Evolutionary conservation across 441 rosid genomes (phyloP), one percentile per base, ranked within the genome.

Genomic region (Melastoma candidum): DNA sequence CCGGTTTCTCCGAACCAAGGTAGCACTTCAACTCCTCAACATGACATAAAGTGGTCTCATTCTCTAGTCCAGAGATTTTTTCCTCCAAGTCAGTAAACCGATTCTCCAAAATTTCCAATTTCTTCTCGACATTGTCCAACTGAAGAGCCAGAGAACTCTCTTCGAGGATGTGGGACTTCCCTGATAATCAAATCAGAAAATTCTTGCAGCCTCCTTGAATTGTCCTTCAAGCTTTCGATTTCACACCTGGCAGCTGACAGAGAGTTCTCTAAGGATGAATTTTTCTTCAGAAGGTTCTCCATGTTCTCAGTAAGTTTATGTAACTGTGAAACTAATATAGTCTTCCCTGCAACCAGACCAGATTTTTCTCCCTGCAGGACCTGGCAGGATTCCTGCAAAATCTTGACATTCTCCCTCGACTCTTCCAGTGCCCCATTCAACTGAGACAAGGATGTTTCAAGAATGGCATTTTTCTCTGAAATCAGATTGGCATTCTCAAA

Each of bases 301-400:
- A 82, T 76, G 75, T 74, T 79, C 63, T 63, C 84, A 12, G 84
- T 72, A 76, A 85, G 78, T 46, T 63, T 63, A 57, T 87, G 95
- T 58, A 94, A 67, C 77, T 94, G 99, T n/a, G 95, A 87, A 48
- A 87, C 85, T 56, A 90, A 56, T 60, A 74, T 60, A 1, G 87
- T 72, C 74, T 83, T 71, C 67, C 77, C 89, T 1, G 67, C 48
- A 49, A 58, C 67, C 45, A 78, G 74, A 58, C 68, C 62, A 43
- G 77, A 72, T 66, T 77, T 85, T 26, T 82, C 94, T 70, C 70
- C 80, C 71, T 55, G 75, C 56, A 90, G 79, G 68, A 77, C 68
- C 58, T 78, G 79, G 63, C 73, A 74, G 49, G 87, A 76, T 63
- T 76, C 82, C 65, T 79, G 82, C 60, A 80, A 69, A 52, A 71